Conservation (phyloP, 306 rosid species). For the Cucurbita maxima region DNA sequence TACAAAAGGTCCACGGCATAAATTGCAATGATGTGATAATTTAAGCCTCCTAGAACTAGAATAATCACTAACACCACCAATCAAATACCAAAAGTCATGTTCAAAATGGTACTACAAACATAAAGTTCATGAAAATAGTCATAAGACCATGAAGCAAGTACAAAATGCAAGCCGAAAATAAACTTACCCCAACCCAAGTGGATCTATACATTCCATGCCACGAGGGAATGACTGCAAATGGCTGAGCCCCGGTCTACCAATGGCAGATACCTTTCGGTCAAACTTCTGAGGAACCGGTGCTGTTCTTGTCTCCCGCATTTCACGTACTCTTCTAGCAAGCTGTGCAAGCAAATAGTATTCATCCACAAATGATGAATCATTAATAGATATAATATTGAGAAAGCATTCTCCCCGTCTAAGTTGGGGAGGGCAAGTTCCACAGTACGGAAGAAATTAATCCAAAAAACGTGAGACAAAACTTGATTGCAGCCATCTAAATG, state of each 20-base stretch:
- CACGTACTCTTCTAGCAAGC: conserved; percentile 98
- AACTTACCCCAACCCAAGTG: conserved; percentile 80
- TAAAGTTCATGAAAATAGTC: neutral
- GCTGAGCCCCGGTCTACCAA: conserved; percentile 47
- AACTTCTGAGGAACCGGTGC: conserved; percentile 79
- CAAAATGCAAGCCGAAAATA: conserved; percentile 12
- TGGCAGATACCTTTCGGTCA: conserved; percentile 38
- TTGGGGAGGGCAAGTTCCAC: neutral
- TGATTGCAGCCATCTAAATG: neutral
- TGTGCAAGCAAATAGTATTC: conserved; percentile 28
- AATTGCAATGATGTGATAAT: neutral
- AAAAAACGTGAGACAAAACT: neutral
- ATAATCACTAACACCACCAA: neutral
- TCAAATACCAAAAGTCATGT: neutral
- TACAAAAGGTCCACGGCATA: neutral
- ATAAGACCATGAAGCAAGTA: neutral
- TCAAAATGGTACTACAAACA: neutral
- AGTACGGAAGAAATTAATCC: neutral
- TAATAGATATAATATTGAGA: neutral
- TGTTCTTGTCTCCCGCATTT: conserved; percentile 85
- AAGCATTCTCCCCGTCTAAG: neutral
- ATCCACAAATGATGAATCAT: neutral
- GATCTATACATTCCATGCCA: conserved; percentile 96
- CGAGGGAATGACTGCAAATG: conserved; percentile 77
- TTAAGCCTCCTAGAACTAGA: neutral